phyloP scores from a whole-genome alignment of 2,329 filamentous ascomycete species.

The Arachnomyces sp. region DNA sequence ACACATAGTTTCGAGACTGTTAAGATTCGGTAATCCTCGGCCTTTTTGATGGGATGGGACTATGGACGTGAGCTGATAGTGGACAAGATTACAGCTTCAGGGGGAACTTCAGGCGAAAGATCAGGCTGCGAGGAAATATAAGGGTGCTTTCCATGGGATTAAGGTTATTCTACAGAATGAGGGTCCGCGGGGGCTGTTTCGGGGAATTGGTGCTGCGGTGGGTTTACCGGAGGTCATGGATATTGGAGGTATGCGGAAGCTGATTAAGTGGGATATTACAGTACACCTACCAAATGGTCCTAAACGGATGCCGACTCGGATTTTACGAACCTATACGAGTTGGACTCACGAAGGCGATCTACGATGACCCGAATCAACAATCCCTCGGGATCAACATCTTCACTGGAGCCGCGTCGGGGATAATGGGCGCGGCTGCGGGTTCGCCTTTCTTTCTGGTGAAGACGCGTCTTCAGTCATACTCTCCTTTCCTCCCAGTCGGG shows the following conservation, averaged over 20 bases:
- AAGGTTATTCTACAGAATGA: slow-evolving; percentile 86
- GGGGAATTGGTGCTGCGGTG: slow-evolving; percentile 78
- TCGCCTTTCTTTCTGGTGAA: slow-evolving; percentile 98
- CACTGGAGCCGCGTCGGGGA: slow-evolving; percentile 77
- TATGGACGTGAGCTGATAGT: neutral
- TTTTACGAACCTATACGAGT: slow-evolving; percentile 95
- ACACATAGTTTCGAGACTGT: slow-evolving; percentile 98
- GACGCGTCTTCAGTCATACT: slow-evolving; percentile 89
- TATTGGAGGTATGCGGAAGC: slow-evolving; percentile 5
- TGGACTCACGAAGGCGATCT: slow-evolving; percentile 58
- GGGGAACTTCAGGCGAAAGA: slow-evolving; percentile 83
- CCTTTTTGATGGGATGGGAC: neutral
- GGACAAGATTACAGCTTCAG: slow-evolving; percentile 76
- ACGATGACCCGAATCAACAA: slow-evolving; percentile 66
- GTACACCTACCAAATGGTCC: slow-evolving; percentile 91
- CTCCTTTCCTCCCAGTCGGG: slow-evolving; percentile 83
- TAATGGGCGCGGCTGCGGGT: slow-evolving; percentile 85
- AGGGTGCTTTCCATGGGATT: slow-evolving; percentile 83
- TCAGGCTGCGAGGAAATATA: slow-evolving; percentile 82
- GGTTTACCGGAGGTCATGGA: slow-evolving; percentile 11
- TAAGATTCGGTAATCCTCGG: slow-evolving; percentile 74
- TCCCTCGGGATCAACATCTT: slow-evolving; percentile 88
- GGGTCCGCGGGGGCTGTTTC: slow-evolving; percentile 73
- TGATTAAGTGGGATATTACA: slow-evolving; percentile 19
- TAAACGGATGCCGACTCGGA: slow-evolving; percentile 92